These are phyloP conservation scores for Filobasidium floriforme DNA, from an alignment of 768 basidiomycete genomes.

Conservation along the genomic window DNA sequence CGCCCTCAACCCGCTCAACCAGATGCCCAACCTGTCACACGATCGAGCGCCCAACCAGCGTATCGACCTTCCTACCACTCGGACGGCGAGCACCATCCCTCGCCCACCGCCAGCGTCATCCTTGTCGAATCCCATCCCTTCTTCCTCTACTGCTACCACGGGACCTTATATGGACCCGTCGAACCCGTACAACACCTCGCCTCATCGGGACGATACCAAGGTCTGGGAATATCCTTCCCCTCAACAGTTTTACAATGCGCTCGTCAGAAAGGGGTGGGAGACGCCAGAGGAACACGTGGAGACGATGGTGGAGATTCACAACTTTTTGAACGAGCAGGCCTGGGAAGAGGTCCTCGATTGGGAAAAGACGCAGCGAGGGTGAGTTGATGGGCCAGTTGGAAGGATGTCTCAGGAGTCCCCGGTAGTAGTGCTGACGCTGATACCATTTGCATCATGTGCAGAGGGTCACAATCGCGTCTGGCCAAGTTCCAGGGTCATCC, in stretches of 20 bases:
- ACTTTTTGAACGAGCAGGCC: constrained; percentile 92
- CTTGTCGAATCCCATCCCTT: background rate
- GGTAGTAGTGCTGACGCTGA: background rate
- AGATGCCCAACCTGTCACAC: constrained; percentile 80
- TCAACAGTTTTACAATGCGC: constrained; percentile 95
- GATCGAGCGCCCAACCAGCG: constrained; percentile 56
- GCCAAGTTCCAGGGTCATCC: constrained; percentile 82
- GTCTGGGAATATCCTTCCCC: constrained; percentile 93
- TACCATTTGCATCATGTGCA: constrained; percentile 37
- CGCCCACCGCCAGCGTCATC: constrained; percentile 45
- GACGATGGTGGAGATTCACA: constrained; percentile 96
- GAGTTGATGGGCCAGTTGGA: constrained; percentile 34
- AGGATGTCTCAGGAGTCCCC: background rate
- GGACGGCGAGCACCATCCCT: constrained; percentile 78
- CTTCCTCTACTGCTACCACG: constrained; percentile 14
- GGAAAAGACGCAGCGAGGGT: constrained; percentile 67
- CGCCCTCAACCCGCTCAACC: constrained; percentile 63
- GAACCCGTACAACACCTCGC: constrained; percentile 74
- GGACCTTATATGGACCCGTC: constrained; percentile 46
- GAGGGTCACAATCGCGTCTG: constrained; percentile 63
- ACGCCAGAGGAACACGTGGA: constrained; percentile 85
- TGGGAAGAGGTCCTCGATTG: constrained; percentile 91
- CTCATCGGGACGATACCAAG: constrained; percentile 32
- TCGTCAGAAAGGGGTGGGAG: constrained; percentile 93
- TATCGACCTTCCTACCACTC: constrained; percentile 60